Conservation (phyloP, 2,329 filamentous ascomycete species). For the Rutstroemia sp. region DNA sequence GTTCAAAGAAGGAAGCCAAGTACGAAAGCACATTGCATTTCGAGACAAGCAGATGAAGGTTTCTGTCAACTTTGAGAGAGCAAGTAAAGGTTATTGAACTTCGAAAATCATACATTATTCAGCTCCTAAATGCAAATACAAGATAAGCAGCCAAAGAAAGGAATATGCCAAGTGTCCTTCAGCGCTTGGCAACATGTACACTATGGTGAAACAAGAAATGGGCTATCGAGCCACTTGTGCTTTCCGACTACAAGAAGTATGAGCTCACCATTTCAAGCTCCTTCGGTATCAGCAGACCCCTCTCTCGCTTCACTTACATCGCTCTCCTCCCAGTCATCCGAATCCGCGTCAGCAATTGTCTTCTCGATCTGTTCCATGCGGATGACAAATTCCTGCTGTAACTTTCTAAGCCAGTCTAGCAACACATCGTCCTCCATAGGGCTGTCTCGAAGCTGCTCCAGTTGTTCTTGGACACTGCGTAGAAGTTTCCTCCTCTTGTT, state of each 20-base stretch:
- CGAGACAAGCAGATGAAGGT: too few relatives aligned
- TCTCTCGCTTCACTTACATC: background rate
- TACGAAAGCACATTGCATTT: too few relatives aligned
- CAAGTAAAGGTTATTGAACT: too few relatives aligned
- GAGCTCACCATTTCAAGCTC: background rate
- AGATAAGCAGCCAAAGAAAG: too few relatives aligned
- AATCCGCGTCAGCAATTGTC: constrained; percentile 16
- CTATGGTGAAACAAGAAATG: background rate
- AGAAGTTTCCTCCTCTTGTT: constrained; percentile 65
- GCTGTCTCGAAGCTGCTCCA: constrained; percentile 60
- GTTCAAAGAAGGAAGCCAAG: too few relatives aligned
- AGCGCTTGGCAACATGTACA: too few relatives aligned
- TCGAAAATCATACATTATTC: too few relatives aligned
- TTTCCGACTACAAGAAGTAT: background rate
- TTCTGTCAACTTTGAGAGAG: too few relatives aligned
- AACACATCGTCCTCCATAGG: constrained; percentile 58
- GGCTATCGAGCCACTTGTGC: background rate
- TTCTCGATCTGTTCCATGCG: constrained; percentile 59
- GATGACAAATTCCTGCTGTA: constrained; percentile 69
- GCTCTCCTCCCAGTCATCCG: constrained; percentile 9
- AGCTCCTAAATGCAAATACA: too few relatives aligned
- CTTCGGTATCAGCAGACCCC: background rate
- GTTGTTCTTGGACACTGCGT: constrained; percentile 62
- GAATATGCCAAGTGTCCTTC: too few relatives aligned
- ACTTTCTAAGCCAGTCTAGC: constrained; percentile 51